Base-by-base conservation (phyloP, 1,284 basidiomycete genomes). In the Trichosporon faecale region DNA sequence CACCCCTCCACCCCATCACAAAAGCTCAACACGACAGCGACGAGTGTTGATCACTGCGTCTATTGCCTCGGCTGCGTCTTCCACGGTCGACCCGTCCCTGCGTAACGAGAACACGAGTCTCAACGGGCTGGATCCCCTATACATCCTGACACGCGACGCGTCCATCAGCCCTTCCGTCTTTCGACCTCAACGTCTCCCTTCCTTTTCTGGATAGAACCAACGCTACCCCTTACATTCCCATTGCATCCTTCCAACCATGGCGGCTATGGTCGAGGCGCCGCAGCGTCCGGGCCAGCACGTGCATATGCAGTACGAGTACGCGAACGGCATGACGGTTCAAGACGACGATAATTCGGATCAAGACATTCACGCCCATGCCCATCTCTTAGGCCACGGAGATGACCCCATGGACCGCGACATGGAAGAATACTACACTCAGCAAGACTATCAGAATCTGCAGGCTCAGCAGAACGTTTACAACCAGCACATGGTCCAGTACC, bases 401-500 rank as follows among this genome's bases (percentile, higher is more conserved):
- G 75, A 70, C 21, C 74, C 71, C 18, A 74, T 68, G 66, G 76
- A 68, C 7, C 69, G 68, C 18, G 73, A 67, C 27, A 70, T 73
- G 68, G 68, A 73, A 14, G 67, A 65, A 9, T 73, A 73, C 64
- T 72, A 74, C 61, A 37, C 44, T 6, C 67, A 70, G 37, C 69
- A 72, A 57, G 67, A 70, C 49, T 72, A 74, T 40, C 70, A 74
- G 52, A 71, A 72, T 9, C 65, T 68, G 7, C 55, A 61, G 35
- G 69, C 72, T 31, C 73, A 67, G 87, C 86, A 21, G 85, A 85
- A 7, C 64, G 66, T 69, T 21, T 69, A 66, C 40, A 68, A 73
- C 64, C 68, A 71, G 49, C 64, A 37, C 35, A 64, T 66, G 25
- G 66, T 67, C 63, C 60, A 68, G 55, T 74, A 72, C 67, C 68